Base-by-base conservation (phyloP, 495 filamentous ascomycete species). In the Antarctomyces pellizariae region DNA sequence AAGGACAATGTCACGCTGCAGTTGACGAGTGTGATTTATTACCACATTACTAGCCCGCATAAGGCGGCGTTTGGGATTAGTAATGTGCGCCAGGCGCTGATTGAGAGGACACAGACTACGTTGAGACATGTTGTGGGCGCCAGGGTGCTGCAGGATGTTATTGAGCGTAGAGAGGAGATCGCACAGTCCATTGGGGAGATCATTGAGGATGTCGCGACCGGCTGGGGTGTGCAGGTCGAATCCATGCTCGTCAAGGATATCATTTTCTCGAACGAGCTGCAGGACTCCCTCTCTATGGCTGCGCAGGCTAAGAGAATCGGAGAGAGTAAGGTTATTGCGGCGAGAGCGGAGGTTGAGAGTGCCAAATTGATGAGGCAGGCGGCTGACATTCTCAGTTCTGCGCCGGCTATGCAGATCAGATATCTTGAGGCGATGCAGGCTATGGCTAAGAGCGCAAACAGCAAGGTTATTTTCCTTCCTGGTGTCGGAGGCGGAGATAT, bases 201-300 rank as follows among this genome's bases (percentile, higher is more conserved):
- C 39, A 93, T 99, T 44, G 86, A 92, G 47, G 82, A 91, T 35
- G 84, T 91, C 3, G 86, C 86, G 10, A 52, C 64, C 14, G 82
- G 78, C 34, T 99, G 86, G 86, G 86, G 86, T 50, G 82, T 90
- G 12, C 64, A 76, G 43, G 86, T 99, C 31, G 89, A 95, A 60
- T 77, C 69, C 41, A 99, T 99, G 89, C 66, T 99, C 31, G 79
- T 99, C 63, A 99, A 99, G 53, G 86, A 99, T 50, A 90, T 99
- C 47, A 78, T 93, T 47, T 99, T 99, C 70, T 75, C 66, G 59
- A 64, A 72, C 43, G 86, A 95, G 33, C 67, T 99, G 16, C 86
- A 99, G 49, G 86, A 93, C 33, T 86, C 76, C n/a, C 64, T 99
- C 30, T 86, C 76, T 45, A 99, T 99, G 86, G 86, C 86, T n/a